Evolutionary conservation across 139 green algal species (phyloP).

Genomic region (Asterochloris sp.): DNA sequence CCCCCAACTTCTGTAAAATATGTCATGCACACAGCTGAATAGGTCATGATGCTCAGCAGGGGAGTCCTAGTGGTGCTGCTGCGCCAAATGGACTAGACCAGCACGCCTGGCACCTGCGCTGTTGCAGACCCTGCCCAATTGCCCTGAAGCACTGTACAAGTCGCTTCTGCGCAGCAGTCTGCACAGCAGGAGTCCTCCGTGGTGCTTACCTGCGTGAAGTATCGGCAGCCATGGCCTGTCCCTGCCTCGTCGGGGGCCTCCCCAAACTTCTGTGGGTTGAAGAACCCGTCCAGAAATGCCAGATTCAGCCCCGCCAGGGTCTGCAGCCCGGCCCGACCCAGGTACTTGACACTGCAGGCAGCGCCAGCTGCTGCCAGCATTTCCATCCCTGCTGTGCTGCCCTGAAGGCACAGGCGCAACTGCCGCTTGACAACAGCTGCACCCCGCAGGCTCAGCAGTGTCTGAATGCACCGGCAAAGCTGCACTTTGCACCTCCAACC

Average conservation of each 20-base stretch:
- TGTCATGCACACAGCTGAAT: too few species aligned
- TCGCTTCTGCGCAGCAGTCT: too few species aligned
- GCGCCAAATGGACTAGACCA: too few species aligned
- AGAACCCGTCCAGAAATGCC: conserved; percentile 79
- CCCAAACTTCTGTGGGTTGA: conserved; percentile 40
- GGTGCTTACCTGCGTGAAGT: conserved; percentile 44
- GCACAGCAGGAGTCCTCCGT: too few species aligned
- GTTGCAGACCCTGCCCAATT: too few species aligned
- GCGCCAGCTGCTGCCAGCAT: conserved; percentile 26
- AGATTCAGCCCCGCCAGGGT: conserved; percentile 60
- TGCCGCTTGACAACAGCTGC: conserved; percentile 12
- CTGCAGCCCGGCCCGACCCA: conserved; percentile 60
- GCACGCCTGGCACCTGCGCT: too few species aligned
- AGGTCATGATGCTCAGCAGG: too few species aligned
- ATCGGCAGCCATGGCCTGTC: conserved; percentile 19
- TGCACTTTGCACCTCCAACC: too few species aligned
- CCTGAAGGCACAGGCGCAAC: not conserved
- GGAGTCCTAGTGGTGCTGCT: too few species aligned
- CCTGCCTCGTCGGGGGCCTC: conserved; percentile 5
- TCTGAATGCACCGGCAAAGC: too few species aligned
- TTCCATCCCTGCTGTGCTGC: conserved; percentile 31
- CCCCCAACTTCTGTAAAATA: too few species aligned
- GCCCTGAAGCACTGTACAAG: too few species aligned
- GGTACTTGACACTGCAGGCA: conserved; percentile 51
- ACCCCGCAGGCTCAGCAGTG: not conserved